Evolutionary conservation across 2,329 filamentous ascomycete genomes (phyloP).

Genomic region (Aureobasidium sp.): DNA sequence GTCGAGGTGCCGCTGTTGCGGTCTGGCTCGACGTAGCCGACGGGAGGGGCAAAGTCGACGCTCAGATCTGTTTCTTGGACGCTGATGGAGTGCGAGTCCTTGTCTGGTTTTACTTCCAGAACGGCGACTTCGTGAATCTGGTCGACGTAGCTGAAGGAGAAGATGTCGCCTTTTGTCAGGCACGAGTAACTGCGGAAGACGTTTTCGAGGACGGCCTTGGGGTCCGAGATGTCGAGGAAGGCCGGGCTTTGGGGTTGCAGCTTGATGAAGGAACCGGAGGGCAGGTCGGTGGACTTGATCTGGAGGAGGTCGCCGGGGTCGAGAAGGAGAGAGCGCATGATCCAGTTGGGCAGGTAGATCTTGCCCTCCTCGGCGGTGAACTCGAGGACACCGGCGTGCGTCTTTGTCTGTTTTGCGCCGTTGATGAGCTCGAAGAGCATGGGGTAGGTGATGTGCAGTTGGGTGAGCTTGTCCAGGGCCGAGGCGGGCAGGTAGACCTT

Average conservation of each 20-base stretch:
- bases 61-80: constrained; percentile 95
- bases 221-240: constrained; percentile 95
- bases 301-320: constrained; percentile 93
- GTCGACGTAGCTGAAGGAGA: constrained; percentile 96
- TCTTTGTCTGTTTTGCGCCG: constrained; percentile 66
- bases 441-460: constrained; percentile 92
- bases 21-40: constrained; percentile 88
- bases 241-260: constrained; percentile 86
- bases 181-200: constrained; percentile 94
- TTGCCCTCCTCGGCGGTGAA: constrained; percentile 97
- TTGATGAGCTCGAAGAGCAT: constrained; percentile 96
- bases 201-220: constrained; percentile 92
- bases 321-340: constrained; percentile 85
- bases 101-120: constrained; percentile 81
- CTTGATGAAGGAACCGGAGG: constrained; percentile 87
- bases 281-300: constrained; percentile 87
- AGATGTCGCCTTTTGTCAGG: constrained; percentile 84
- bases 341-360: constrained; percentile 93
- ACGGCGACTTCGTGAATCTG: constrained; percentile 88
- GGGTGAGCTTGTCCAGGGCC: constrained; percentile 90
- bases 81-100: constrained; percentile 70
- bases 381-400: constrained; percentile 90
- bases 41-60: constrained; percentile 88
- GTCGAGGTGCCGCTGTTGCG: constrained; percentile 76
- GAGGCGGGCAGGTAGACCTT: constrained; percentile 97